phyloP scores from a whole-genome alignment of 352 stramenopile species.

The Phytophthora ohioensis region DNA sequence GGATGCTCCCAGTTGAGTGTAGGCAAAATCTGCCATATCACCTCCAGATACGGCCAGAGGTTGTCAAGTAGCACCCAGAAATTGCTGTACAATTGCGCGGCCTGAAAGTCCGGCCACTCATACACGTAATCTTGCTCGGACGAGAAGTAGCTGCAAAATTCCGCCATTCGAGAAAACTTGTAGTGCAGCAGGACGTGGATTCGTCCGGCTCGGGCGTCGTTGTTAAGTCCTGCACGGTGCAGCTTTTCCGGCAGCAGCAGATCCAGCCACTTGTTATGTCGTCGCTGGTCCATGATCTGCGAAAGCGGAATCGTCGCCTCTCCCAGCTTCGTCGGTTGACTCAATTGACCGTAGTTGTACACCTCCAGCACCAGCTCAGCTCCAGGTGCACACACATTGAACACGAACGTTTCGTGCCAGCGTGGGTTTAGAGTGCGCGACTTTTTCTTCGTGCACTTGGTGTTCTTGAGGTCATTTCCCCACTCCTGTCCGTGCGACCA shows the following conservation, averaged over 20 bases:
- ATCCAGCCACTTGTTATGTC: constrained; percentile 91
- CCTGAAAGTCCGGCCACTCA: constrained; percentile 85
- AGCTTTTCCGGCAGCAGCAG: constrained; percentile 82
- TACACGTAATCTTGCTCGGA: constrained; percentile 77
- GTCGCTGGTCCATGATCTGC: constrained; percentile 86
- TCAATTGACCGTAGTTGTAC: constrained; percentile 88
- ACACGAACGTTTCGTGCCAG: constrained; percentile 90
- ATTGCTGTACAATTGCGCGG: constrained; percentile 85
- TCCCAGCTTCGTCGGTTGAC: constrained; percentile 85
- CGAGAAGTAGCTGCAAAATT: constrained; percentile 86
- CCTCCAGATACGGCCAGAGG: constrained; percentile 86
- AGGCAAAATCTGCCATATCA: constrained; percentile 83
- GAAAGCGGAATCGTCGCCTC: constrained; percentile 77
- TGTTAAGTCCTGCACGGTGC: constrained; percentile 82
- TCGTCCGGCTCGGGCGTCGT: constrained; percentile 78
- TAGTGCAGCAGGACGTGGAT: constrained; percentile 89
- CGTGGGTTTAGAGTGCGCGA: constrained; percentile 86
- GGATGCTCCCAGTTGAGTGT: constrained; percentile 89
- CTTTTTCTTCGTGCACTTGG: constrained; percentile 90
- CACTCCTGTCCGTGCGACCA: constrained; percentile 89
- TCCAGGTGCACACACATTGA: constrained; percentile 87
- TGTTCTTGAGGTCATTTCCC: constrained; percentile 82
- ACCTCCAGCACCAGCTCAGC: constrained; percentile 85
- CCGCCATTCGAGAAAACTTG: constrained; percentile 88
- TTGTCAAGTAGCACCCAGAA: constrained; percentile 89